These are phyloP conservation scores for Nepenthes mirabilis DNA, from an alignment of 148 eudicot species.

Conservation along the genomic window DNA sequence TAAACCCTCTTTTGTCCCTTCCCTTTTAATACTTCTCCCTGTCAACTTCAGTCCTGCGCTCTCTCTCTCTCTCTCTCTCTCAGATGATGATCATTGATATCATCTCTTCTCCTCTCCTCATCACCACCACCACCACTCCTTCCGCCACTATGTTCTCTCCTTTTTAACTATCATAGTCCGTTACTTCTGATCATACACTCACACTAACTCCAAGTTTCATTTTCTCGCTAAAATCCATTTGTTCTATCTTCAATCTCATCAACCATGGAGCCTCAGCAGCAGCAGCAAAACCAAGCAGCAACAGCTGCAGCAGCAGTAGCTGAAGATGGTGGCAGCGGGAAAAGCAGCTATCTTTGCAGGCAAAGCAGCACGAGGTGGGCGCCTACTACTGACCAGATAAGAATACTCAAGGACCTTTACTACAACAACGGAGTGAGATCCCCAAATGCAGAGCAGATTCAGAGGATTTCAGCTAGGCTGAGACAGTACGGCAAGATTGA, in stretches of 20 bases:
- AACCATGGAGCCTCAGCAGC: constrained; percentile 43
- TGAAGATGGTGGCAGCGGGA: constrained; percentile 13
- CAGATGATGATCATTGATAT: constrained; percentile 20
- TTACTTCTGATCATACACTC: constrained; percentile 2
- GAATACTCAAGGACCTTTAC: constrained; percentile 85
- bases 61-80: constrained; percentile 34
- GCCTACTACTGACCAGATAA: constrained; percentile 91
- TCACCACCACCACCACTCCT: too few species aligned
- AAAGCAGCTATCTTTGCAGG: constrained; percentile 36
- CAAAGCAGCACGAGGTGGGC: constrained; percentile 85
- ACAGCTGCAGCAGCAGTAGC: constrained; percentile 9
- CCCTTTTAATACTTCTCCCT: constrained; percentile 35
- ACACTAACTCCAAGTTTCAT: background rate
- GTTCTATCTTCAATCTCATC: constrained; percentile 4
- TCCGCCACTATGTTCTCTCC: constrained; percentile 2
- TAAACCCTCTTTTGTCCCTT: constrained; percentile 81
- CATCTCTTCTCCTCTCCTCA: constrained; percentile 23
- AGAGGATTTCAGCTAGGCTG: constrained; percentile 67
- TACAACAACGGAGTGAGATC: constrained; percentile 87
- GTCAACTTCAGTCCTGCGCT: constrained; percentile 94
- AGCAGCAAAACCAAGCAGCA: constrained; percentile 22
- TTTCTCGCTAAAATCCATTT: constrained; percentile 2
- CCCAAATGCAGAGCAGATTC: constrained; percentile 85
- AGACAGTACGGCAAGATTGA: constrained; percentile 97
- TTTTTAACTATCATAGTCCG: constrained; percentile 11